Conservation (phyloP, 2,329 filamentous ascomycete species). For the Sphaerulina populicola region DNA sequence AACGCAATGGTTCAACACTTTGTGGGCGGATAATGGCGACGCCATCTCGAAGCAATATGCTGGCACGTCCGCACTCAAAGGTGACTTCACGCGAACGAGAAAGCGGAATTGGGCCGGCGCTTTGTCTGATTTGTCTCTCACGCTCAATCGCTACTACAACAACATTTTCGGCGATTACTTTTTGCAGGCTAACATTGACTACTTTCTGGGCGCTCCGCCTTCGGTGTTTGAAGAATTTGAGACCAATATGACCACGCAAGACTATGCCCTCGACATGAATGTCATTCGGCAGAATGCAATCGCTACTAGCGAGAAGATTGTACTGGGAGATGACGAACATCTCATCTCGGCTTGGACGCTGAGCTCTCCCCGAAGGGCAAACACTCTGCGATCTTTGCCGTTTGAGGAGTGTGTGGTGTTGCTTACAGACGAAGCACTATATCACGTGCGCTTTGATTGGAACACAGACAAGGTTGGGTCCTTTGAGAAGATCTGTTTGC, state of each 20-base stretch:
- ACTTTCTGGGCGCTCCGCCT: slow-evolving; percentile 75
- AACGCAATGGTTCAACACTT: slow-evolving; percentile 86
- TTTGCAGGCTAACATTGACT: slow-evolving; percentile 92
- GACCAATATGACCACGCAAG: slow-evolving; percentile 81
- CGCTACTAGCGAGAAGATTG: slow-evolving; percentile 77
- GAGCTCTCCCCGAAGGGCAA: slow-evolving; percentile 62
- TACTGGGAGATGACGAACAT: slow-evolving; percentile 71
- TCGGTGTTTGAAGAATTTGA: slow-evolving; percentile 91
- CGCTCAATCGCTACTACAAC: slow-evolving; percentile 66
- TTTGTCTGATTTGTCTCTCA: slow-evolving; percentile 81
- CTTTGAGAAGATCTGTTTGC: slow-evolving; percentile 76
- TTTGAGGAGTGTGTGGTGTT: slow-evolving; percentile 86
- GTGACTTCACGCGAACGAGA: slow-evolving; percentile 85
- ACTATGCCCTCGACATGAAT: slow-evolving; percentile 78
- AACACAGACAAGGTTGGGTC: slow-evolving; percentile 86
- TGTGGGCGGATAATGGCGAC: slow-evolving; percentile 95
- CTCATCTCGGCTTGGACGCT: slow-evolving; percentile 85
- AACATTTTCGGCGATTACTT: slow-evolving; percentile 99
- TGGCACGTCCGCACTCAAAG: slow-evolving; percentile 89
- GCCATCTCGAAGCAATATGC: slow-evolving; percentile 93
- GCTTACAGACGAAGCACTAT: slow-evolving; percentile 74
- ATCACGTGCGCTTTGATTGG: slow-evolving; percentile 90
- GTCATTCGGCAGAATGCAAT: slow-evolving; percentile 83
- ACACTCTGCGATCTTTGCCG: slow-evolving; percentile 58
- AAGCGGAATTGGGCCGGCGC: slow-evolving; percentile 88